Evolutionary conservation across 2,329 filamentous ascomycete species (phyloP), one percentile per base, ranked within the genome.

Genomic region (Graphilbum sp.): DNA sequence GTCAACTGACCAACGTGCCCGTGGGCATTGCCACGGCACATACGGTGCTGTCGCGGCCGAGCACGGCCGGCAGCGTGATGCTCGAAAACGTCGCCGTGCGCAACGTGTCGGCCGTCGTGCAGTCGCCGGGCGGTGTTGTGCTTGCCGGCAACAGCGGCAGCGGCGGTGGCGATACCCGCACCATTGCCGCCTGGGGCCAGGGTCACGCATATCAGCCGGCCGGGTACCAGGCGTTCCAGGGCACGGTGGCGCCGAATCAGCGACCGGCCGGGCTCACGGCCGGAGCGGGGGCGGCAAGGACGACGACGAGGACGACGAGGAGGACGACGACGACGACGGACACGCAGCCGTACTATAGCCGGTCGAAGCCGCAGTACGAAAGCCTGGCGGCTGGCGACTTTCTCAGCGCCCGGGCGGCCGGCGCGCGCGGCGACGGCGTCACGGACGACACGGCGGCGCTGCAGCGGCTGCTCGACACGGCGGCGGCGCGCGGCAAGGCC

Each of bases 321-420:
- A n/a, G n/a, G n/a, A n/a, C n/a, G n/a, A n/a, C 23, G 7, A 59
- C 21, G 21, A 17, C 7, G 7, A 19, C n/a, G 6, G 7, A 16
- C 37, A 17, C 7, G 16, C 33, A 29, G 17, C 12, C 61, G 25
- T 77, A 72, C 45, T 72, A 68, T 43, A 64, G 79, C 46, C 71
- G 74, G 34, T 75, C 77, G 43, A 83, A 83, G 63, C 81, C 81
- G 15, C 74, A 83, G 48, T 87, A 86, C 52, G 67, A 75, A 48
- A 54, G 57, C 21, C 53, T 74, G 5, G 52, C 68, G 2, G 65
- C 65, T 6, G 63, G 62, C 7, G 62, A 67, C 21, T 79, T 87
- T 51, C 6, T 33, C 17, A 33, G 17, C 16, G 32, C 13, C 4
- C 17, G 18, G 10, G 18, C 32, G 9, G 16, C 17, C 8, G 31